Conservation (phyloP, 192 early-diverging fungal genomes). For the Coemansia erecta region DNA sequence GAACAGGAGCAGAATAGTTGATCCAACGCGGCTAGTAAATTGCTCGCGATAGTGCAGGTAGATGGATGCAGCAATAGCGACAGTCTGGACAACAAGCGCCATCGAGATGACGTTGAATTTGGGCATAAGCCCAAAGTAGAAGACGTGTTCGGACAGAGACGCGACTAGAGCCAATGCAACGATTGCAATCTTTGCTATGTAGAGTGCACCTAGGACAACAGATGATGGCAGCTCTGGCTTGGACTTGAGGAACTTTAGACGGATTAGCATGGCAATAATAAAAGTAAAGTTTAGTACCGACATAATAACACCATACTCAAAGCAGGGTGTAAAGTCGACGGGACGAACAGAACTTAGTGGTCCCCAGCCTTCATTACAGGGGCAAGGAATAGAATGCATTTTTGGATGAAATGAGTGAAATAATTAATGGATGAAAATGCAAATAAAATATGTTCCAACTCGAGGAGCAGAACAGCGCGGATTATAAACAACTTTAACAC, state of each 20-base stretch:
- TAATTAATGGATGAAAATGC: background rate
- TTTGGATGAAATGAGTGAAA: background rate
- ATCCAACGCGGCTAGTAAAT: slow-evolving; percentile 30
- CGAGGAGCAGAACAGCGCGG: too few relatives aligned
- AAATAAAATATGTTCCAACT: background rate
- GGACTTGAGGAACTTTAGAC: slow-evolving; percentile 12
- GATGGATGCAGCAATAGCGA: slow-evolving; percentile 15
- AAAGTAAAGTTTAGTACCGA: slow-evolving; percentile 24
- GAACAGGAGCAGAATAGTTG: slow-evolving; percentile 42
- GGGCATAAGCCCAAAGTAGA: slow-evolving; percentile 5
- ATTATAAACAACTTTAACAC: too few relatives aligned
- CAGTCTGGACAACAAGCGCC: slow-evolving; percentile 29
- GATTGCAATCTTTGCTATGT: slow-evolving; percentile 27
- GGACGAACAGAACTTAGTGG: slow-evolving; percentile 42
- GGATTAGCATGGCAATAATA: slow-evolving; percentile 14
- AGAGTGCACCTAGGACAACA: slow-evolving; percentile 18
- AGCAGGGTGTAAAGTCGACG: slow-evolving; percentile 46
- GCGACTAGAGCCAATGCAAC: slow-evolving; percentile 17
- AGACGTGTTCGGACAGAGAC: slow-evolving; percentile 21
- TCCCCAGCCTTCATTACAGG: slow-evolving; percentile 47
- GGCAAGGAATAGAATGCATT: slow-evolving; percentile 13
- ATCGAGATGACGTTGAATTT: slow-evolving; percentile 16
- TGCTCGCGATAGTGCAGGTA: slow-evolving; percentile 38
- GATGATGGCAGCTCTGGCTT: slow-evolving; percentile 7
- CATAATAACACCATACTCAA: slow-evolving; percentile 33